Evolutionary conservation across 2,329 filamentous ascomycete genomes (phyloP).

Genomic region (Nothophoma quercina): DNA sequence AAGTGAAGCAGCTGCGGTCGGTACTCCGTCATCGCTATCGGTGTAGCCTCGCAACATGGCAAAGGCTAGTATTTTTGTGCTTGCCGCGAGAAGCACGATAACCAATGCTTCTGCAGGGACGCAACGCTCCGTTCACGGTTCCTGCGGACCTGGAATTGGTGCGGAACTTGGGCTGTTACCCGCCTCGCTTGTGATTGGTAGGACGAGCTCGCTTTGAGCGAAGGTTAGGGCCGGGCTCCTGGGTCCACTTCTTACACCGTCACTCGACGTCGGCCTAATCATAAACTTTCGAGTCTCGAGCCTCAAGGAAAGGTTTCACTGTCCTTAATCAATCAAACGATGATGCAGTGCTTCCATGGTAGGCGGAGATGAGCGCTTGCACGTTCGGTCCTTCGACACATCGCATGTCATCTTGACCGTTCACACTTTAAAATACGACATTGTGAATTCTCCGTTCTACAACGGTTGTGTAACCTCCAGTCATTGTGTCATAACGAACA

Average conservation of each 20-base stretch:
- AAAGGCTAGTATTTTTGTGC: conserved; percentile 17
- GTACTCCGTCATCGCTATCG: conserved; percentile 4
- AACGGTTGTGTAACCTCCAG: conserved; percentile 7
- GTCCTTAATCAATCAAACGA: neutral
- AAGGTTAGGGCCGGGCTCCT: conserved; percentile 22
- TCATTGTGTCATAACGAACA: neutral
- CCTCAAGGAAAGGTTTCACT: neutral
- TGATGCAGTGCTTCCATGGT: neutral
- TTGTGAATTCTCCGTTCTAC: neutral
- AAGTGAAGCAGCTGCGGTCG: conserved; percentile 10
- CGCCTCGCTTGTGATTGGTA: conserved; percentile 35
- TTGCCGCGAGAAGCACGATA: conserved; percentile 47
- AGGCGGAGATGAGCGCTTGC: conserved; percentile 15
- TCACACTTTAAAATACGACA: neutral
- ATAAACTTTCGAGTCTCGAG: conserved; percentile 2
- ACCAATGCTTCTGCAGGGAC: conserved; percentile 25
- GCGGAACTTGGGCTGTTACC: conserved; percentile 12
- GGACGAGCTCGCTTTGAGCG: conserved; percentile 14
- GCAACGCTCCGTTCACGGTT: conserved; percentile 11
- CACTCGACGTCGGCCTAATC: conserved; percentile 15
- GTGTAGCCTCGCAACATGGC: conserved; percentile 8
- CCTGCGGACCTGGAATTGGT: conserved; percentile 19
- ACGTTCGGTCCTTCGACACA: neutral
- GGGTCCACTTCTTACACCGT: conserved; percentile 26
- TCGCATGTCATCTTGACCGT: conserved; percentile 13